Evolutionary conservation across 139 green algal species (phyloP), one percentile per base, ranked within the genome.

Genomic region (Chlorella sorokiniana): DNA sequence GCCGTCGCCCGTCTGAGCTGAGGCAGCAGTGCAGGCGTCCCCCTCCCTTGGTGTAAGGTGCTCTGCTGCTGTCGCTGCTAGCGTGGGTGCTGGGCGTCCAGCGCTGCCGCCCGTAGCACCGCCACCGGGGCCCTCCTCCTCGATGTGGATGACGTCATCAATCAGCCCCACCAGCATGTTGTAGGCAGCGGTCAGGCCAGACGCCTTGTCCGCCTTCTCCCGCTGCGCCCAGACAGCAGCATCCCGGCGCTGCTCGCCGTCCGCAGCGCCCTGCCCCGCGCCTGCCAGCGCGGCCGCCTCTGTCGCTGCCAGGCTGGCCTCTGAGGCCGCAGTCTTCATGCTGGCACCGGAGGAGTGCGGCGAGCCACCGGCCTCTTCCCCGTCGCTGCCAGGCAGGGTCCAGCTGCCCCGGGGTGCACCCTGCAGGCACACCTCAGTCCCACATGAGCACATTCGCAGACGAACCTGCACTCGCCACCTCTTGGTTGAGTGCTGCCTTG

Each of bases 311-410:
- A 71, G 56, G 74, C 74, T 81, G 56, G 29, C 40, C 4, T 81
- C 33, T 18, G 74, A 81, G 8, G 74, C 74, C 0, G 74, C 74
- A 14, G 74, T 81, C 37, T 68, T 68, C 74, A 81, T 81, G 56
- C 74, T 81, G 56, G 20, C 74, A 8, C 25, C 72, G 37, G 35
- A 9, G 1, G 25, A 23, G 4, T 40, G 37, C 10, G 52, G 70
- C 3, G 70, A 69, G 72, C 40, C 56, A n/a, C 27, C 74, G 8
- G 38, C 38, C 74, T 61, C 56, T 1, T 41, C n/a, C 56, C 74
- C 29, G 74, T 40, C 38, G 56, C 40, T n/a, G 38, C 74, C 40
- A n/a, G 29, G 38, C 29, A 81, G 38, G 56, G 29, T 71, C 74
- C 74, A 70, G 16, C 38, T 81, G 74, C 56, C 74, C 1, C 29